Conservation (phyloP, 164 flowering plant species). For the Berberis vulgaris region DNA sequence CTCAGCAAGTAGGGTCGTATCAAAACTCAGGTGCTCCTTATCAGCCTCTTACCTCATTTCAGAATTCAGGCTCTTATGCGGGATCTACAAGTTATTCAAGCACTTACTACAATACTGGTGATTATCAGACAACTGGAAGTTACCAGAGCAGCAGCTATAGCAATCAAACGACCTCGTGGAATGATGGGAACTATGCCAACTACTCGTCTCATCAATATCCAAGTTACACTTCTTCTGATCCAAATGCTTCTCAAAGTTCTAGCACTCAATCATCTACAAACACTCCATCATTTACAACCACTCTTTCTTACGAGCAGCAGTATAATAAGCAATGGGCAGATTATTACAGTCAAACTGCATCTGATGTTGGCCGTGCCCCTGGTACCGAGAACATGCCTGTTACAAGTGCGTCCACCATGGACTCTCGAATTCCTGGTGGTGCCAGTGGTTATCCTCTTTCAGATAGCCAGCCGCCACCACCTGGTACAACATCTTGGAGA, state of each 20-base stretch:
- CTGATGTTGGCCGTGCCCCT: slow-evolving; percentile 93
- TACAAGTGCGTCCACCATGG: slow-evolving; percentile 32
- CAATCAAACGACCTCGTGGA: slow-evolving; percentile 64
- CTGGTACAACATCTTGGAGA: slow-evolving; percentile 45
- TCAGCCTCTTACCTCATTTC: slow-evolving; percentile 99
- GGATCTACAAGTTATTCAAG: slow-evolving; percentile 92
- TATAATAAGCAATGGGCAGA: slow-evolving; percentile 69
- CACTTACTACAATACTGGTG: slow-evolving; percentile 98
- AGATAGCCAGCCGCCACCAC: slow-evolving; percentile 42
- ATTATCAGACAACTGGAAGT: slow-evolving; percentile 96
- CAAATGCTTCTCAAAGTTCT: slow-evolving; percentile 52
- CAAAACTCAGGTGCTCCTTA: slow-evolving; percentile 98
- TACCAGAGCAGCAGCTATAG: slow-evolving; percentile 51
- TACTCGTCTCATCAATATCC: slow-evolving; percentile 56
- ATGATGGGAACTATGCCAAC: slow-evolving; percentile 52
- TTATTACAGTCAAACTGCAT: slow-evolving; percentile 59
- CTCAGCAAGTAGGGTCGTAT: slow-evolving; percentile 77
- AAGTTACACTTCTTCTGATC: slow-evolving; percentile 39
- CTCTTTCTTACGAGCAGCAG: slow-evolving; percentile 63
- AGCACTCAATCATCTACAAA: slow-evolving; percentile 13
- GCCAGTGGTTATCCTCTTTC: slow-evolving; percentile 37
- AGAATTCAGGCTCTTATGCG: slow-evolving; percentile 96
- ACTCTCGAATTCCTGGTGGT: slow-evolving; percentile 42
- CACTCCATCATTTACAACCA: slow-evolving; percentile 21
- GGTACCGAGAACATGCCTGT: slow-evolving; percentile 79